phyloP scores from a whole-genome alignment of 495 filamentous ascomycete species.

The Neurospora sublineolata region DNA sequence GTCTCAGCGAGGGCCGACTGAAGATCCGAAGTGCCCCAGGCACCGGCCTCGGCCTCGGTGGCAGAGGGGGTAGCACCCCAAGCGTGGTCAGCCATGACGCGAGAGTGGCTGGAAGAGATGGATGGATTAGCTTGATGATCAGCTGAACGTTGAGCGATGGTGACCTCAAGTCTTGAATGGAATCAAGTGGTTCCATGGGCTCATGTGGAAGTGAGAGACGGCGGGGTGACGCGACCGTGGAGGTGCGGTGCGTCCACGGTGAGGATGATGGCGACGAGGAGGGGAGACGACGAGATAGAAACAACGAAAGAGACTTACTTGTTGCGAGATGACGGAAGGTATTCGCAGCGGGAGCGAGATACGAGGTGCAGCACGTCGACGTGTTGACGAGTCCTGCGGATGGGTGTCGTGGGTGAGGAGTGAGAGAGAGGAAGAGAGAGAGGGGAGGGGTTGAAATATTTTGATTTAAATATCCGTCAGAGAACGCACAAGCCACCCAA shows the following conservation, averaged over 20 bases:
- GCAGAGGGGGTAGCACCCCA: not conserved
- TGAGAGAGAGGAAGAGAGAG: not conserved
- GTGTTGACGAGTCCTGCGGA: not conserved
- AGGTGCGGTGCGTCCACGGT: not conserved
- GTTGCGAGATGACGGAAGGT: not conserved
- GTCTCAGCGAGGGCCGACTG: constrained; percentile 9
- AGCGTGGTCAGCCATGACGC: not conserved
- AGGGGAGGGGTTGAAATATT: not conserved
- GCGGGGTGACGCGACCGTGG: not conserved
- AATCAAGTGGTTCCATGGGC: not conserved
- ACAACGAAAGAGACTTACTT: not conserved
- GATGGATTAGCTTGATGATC: not conserved
- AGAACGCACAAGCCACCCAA: not conserved
- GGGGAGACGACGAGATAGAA: not conserved
- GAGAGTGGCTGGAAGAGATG: not conserved
- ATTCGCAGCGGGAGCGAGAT: not conserved
- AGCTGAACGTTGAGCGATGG: not conserved
- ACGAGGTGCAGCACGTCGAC: not conserved
- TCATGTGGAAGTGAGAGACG: not conserved
- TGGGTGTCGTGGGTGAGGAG: not conserved
- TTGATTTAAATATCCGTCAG: not conserved
- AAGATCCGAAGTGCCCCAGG: constrained; percentile 9
- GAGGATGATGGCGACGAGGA: not conserved
- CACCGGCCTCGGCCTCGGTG: constrained; percentile 1
- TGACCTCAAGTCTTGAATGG: not conserved